These are phyloP conservation scores for Cenococcum geophilum DNA, from an alignment of 495 filamentous ascomycete species.

Conservation along the genomic window DNA sequence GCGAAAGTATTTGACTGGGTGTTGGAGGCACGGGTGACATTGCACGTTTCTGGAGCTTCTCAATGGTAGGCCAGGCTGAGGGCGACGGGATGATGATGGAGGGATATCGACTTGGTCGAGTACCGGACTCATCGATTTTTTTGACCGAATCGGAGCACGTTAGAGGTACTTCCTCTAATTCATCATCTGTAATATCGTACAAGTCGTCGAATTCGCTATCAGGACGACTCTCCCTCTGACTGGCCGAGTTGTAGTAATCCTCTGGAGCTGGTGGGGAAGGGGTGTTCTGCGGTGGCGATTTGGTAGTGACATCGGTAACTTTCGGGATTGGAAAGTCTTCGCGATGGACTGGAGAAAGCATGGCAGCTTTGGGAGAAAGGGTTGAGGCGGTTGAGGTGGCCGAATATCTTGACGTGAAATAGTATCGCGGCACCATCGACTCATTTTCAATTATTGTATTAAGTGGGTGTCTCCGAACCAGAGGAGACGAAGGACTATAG, in stretches of 20 bases:
- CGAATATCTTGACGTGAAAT: slow-evolving; percentile 29
- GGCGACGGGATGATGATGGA: slow-evolving; percentile 68
- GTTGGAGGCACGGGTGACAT: slow-evolving; percentile 68
- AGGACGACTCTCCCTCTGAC: slow-evolving; percentile 47
- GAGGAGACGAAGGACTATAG: slow-evolving; percentile 48
- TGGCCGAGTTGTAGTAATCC: slow-evolving; percentile 43
- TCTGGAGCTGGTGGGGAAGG: slow-evolving; percentile 46
- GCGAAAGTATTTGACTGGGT: slow-evolving; percentile 65
- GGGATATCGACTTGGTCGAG: slow-evolving; percentile 48
- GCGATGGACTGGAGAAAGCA: slow-evolving; percentile 18
- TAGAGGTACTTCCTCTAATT: slow-evolving; percentile 47
- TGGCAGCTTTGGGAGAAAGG: slow-evolving; percentile 12
- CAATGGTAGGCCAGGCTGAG: slow-evolving; percentile 51
- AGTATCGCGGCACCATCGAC: slow-evolving; percentile 38
- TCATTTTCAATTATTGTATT: slow-evolving; percentile 83
- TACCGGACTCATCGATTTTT: slow-evolving; percentile 34
- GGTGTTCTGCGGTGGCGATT: slow-evolving; percentile 9
- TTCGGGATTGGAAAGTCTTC: slow-evolving; percentile 29
- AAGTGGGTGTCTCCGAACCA: slow-evolving; percentile 64
- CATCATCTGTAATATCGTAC: slow-evolving; percentile 75
- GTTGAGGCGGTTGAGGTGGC: slow-evolving; percentile 26
- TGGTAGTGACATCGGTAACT: slow-evolving; percentile 10
- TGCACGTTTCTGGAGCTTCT: slow-evolving; percentile 45
- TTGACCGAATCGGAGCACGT: slow-evolving; percentile 42
- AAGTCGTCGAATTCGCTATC: slow-evolving; percentile 74